Evolutionary conservation across 2,329 filamentous ascomycete genomes (phyloP).

Genomic region (Penicillium sp.): DNA sequence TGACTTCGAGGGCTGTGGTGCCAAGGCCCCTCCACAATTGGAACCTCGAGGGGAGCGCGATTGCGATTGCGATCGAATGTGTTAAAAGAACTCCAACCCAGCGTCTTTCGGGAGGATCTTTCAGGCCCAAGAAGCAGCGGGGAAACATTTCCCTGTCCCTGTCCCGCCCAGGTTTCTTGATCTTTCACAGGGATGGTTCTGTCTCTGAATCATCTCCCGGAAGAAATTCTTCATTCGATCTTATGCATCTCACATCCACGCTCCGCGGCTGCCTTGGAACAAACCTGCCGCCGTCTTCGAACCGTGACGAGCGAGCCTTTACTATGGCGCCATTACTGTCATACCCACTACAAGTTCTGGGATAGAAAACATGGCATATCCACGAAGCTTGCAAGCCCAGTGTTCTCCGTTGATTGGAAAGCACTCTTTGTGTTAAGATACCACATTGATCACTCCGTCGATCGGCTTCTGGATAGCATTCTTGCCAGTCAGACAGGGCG

Average conservation of each 20-base stretch:
- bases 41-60: too few species aligned
- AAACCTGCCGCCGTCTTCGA: slow-evolving; percentile 62
- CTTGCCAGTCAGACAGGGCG: slow-evolving; percentile 68
- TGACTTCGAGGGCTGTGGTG: slow-evolving; percentile 4
- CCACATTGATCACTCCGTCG: slow-evolving; percentile 52
- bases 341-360: slow-evolving; percentile 70
- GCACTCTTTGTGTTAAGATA: slow-evolving; percentile 59
- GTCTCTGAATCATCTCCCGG: slow-evolving; percentile 57
- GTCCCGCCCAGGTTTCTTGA: not conserved
- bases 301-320: slow-evolving; percentile 67
- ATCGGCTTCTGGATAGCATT: slow-evolving; percentile 62
- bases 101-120: too few species aligned
- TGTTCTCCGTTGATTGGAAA: slow-evolving; percentile 70
- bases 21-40: too few species aligned
- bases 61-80: too few species aligned
- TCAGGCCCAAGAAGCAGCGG: too few species aligned
- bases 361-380: slow-evolving; percentile 60
- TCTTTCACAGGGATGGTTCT: slow-evolving; percentile 31
- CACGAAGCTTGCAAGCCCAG: slow-evolving; percentile 53
- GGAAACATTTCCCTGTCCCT: not conserved
- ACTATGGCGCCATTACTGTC: slow-evolving; percentile 78
- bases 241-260: slow-evolving; percentile 59
- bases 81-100: too few species aligned
- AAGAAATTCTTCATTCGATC: slow-evolving; percentile 81
- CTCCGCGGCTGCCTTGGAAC: slow-evolving; percentile 54